A percentile compares a stretch with the other conserved stretches of the same genome.
phyloP scores from a whole-genome alignment of 2,329 filamentous ascomycete genomes.

The Penicillium crustosum region DNA sequence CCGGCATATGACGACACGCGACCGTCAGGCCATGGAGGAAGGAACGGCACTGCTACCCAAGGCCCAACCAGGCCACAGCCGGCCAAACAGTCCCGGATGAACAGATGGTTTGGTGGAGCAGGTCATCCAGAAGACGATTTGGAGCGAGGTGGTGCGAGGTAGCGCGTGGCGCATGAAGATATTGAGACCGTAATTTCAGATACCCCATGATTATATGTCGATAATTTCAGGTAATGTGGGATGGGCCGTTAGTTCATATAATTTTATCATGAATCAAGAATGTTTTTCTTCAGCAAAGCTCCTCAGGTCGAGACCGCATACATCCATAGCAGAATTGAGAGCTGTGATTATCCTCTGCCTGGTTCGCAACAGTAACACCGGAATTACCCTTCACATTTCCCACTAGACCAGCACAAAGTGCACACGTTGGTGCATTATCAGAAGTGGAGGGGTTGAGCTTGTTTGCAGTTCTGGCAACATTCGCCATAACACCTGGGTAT shows the following conservation, averaged over 20 bases:
- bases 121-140: constrained; percentile 29
- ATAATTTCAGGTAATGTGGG: neutral
- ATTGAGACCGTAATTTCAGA: constrained; percentile 5
- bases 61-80: constrained; percentile 24
- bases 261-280: constrained; percentile 9
- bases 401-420: constrained; percentile 68
- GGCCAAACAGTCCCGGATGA: constrained; percentile 26
- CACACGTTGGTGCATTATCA: constrained; percentile 51
- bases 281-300: constrained; percentile 15
- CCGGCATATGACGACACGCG: constrained; percentile 22
- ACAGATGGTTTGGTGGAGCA: constrained; percentile 33
- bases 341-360: constrained; percentile 55
- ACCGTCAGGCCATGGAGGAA: constrained; percentile 16
- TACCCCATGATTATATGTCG: constrained; percentile 11
- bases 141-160: constrained; percentile 26
- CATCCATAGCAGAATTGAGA: constrained; percentile 47
- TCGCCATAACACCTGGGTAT: constrained; percentile 89
- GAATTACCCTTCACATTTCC: constrained; percentile 63
- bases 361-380: constrained; percentile 45
- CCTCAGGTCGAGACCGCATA: constrained; percentile 39
- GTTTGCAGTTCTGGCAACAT: constrained; percentile 88
- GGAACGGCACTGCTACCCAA: constrained; percentile 4
- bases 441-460: constrained; percentile 62
- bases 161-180: constrained; percentile 4
- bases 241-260: constrained; percentile 10